Base-by-base conservation (phyloP, 495 filamentous ascomycete genomes). In the Opeltia flavorubescens region DNA sequence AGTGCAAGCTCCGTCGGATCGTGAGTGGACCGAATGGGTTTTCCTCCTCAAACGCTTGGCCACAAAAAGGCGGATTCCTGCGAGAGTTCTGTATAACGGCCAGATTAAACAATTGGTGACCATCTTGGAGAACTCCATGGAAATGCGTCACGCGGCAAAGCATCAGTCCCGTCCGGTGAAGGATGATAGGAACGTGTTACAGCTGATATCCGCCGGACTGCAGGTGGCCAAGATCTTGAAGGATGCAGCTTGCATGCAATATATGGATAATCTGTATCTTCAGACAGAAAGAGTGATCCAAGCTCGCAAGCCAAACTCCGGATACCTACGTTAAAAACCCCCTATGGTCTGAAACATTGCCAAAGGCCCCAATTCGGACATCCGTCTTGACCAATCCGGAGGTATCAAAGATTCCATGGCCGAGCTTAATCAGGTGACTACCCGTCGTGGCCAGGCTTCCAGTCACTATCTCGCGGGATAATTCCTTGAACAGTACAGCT, bases 11-110 rank as follows among this genome's bases (percentile, higher is more conserved):
- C 82, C 86, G 26, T 77, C 79, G 54, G 86, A 93, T 62, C 73
- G 84, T 50, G 86, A 89, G 62, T 93, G 86, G 85, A 88, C 84
- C 53, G 86, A 93, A 60, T 93, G 86, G 86, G 84, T 88, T 27
- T 86, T 87, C 63, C 75, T 93, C 46, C 70, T 93, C 49, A 89
- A 89, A 66, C 74, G 85, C 30, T 70, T 93, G 49, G 85, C 86
- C 28, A 89, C 84, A 28, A 88, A 89, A 64, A 72, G 86, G 24
- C 76, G 84, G 36, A 89, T 93, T 52, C 86, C 86, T 15, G 80
- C 85, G 17, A 69, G 84, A 43, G 80, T 88, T 11, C 66, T 93
- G 29, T 88, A 93, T 65, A 84, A 89, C 61, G 80, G 83, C 50
- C 85, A 89, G 63, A 93, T 93, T 66, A 89, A 88, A 61, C 83